Base-by-base conservation (phyloP, 1,139 yeast genomes). In the Taphrina populina region DNA sequence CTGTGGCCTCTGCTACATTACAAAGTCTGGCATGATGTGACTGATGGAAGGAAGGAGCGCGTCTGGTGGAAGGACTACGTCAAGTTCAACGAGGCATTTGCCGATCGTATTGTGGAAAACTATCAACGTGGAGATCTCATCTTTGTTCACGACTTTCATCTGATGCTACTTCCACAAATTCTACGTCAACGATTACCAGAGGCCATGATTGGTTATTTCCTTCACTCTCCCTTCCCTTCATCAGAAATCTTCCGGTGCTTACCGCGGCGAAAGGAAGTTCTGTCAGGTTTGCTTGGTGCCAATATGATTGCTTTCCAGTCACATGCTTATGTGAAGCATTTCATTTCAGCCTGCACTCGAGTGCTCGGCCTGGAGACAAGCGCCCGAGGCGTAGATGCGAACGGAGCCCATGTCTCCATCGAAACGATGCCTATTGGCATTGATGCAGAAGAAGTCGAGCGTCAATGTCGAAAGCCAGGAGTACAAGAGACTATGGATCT, bases 1-100 rank as follows among this genome's bases (percentile, higher is more conserved):
- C 74, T 94, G 43, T 94, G 98, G 97, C 96, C 96, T 1, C 84
- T 88, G 2, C 82, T 90, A 69, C 98, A 94, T 69, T 92, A 92
- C 70, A 86, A 90, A 67, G 85, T 87, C 70, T 52, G 56, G 56
- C 13, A 27, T 10, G 72, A 78, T 34, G 77, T 81, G 2, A 79
- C 81, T 39, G 84, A 84, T 66, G 92, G 92, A 1, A 27, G 57
- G n/a, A 80, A 79, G 47, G 95, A 88, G 65, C 76, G 80, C 51
- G 75, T 79, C 52, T 87, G 92, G 80, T 92, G 97, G 96, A 78
- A 83, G 66, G 95, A 87, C 67, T 94, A 92, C 67, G 95, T 88
- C 54, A 81, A 78, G 66, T 83, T 88, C 71, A 92, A 94, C 69
- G 95, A 88, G 69, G 90, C 90, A 5, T 92, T 86, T 68, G 88